Evolutionary conservation across 192 early-diverging fungal species (phyloP).

Genomic region (Coemansia sp.): DNA sequence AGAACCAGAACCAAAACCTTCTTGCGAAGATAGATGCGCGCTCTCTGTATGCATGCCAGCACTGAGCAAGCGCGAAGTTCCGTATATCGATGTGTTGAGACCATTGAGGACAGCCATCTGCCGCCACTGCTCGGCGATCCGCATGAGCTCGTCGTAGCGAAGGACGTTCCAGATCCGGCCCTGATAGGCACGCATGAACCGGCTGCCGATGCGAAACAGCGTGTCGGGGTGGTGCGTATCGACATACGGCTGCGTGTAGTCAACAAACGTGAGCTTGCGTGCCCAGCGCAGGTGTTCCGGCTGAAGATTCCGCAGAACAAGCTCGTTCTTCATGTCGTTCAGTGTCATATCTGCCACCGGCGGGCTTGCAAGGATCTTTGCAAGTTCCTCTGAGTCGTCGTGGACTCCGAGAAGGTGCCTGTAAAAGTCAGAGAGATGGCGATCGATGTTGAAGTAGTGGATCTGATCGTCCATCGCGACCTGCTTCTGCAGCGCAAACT

Average conservation of each 20-base stretch:
- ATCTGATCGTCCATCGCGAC: conserved; percentile 45
- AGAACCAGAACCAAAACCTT: conserved; percentile 2
- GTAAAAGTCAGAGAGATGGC: conserved; percentile 39
- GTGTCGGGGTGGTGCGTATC: conserved; percentile 53
- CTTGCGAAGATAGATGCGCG: not conserved
- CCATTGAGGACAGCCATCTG: conserved; percentile 32
- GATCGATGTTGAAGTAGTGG: conserved; percentile 54
- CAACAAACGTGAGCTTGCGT: conserved; percentile 54
- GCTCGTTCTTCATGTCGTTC: conserved; percentile 52
- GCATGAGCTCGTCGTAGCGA: conserved; percentile 56
- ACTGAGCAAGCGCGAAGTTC: conserved; percentile 16
- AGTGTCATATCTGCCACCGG: conserved; percentile 49
- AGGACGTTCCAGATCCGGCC: conserved; percentile 40
- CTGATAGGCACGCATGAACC: conserved; percentile 53
- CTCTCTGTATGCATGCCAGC: conserved; percentile 7
- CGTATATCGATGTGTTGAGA: conserved; percentile 4
- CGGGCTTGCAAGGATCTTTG: conserved; percentile 23
- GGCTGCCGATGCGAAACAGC: conserved; percentile 53
- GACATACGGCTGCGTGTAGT: conserved; percentile 54
- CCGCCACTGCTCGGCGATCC: conserved; percentile 54
- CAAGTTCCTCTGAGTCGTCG: conserved; percentile 36
- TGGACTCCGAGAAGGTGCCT: conserved; percentile 22
- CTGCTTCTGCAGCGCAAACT: conserved; percentile 51
- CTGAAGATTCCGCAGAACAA: conserved; percentile 47
- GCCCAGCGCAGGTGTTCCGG: conserved; percentile 54